These are phyloP conservation scores for Trichocladium antarcticum DNA, from an alignment of 495 filamentous ascomycete species.

Conservation along the genomic window DNA sequence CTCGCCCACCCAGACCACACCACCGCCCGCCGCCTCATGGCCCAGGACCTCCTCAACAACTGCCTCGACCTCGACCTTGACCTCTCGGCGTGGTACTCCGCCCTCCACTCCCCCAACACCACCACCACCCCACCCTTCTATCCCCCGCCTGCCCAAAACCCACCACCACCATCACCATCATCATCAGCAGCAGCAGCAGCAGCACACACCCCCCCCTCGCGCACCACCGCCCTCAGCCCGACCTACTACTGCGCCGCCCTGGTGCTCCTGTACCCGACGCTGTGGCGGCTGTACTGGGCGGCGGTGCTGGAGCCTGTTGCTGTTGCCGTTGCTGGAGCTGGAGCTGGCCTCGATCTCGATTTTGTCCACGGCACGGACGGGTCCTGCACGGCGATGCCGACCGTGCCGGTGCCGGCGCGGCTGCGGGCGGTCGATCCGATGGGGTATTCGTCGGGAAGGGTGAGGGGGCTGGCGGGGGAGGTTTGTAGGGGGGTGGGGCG, in stretches of 20 bases:
- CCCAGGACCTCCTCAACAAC: slow-evolving; percentile 32
- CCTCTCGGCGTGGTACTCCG: slow-evolving; percentile 31
- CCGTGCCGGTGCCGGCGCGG: slow-evolving; percentile 5
- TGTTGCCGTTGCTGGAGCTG: background rate
- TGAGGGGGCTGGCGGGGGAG: slow-evolving; percentile 24
- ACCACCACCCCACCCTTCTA: slow-evolving; percentile 20
- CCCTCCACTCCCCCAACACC: slow-evolving; percentile 14
- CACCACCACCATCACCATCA: background rate
- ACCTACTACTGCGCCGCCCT: slow-evolving; percentile 34
- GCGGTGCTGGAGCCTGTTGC: slow-evolving; percentile 27
- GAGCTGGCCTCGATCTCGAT: too few species aligned
- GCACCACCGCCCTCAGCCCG: slow-evolving; percentile 26
- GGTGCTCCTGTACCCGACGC: slow-evolving; percentile 29
- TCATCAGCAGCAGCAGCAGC: background rate
- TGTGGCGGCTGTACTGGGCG: slow-evolving; percentile 28
- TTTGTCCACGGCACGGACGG: too few species aligned
- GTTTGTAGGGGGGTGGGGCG: slow-evolving; percentile 33
- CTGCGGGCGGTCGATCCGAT: slow-evolving; percentile 21
- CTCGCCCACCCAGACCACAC: slow-evolving; percentile 20
- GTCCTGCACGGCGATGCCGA: too few species aligned
- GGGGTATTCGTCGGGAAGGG: slow-evolving; percentile 14
- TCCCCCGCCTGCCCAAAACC: slow-evolving; percentile 8
- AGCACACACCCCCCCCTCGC: slow-evolving; percentile 18
- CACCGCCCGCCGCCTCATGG: slow-evolving; percentile 25
- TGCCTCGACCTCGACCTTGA: slow-evolving; percentile 32